Conservation (phyloP, 2,329 filamentous ascomycete genomes). For the Alternaria metachromatica region DNA sequence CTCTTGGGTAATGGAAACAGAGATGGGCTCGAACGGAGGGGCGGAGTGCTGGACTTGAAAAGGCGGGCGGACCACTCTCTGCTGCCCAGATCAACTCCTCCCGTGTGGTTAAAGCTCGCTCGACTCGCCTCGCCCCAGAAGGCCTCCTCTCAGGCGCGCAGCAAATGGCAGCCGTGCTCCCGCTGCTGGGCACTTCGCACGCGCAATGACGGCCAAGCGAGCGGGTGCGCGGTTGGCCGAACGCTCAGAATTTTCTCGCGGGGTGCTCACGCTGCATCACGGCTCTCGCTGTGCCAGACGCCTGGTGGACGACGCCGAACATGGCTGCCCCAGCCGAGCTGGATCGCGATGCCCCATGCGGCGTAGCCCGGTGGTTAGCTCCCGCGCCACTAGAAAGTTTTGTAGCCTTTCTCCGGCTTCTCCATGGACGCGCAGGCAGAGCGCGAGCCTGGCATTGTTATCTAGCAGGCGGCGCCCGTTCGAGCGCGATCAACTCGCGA, state of each 20-base stretch:
- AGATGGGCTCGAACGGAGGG: constrained; percentile 38
- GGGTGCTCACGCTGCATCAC: constrained; percentile 26
- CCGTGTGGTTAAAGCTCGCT: constrained; percentile 26
- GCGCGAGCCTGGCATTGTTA: not conserved
- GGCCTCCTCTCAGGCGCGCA: constrained; percentile 15
- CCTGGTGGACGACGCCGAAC: constrained; percentile 23
- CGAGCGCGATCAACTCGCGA: not conserved
- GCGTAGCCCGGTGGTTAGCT: constrained; percentile 21
- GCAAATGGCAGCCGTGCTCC: constrained; percentile 31
- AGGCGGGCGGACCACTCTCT: constrained; percentile 38
- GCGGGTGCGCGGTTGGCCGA: constrained; percentile 27
- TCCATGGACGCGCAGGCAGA: constrained; percentile 29
- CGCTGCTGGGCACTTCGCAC: constrained; percentile 21
- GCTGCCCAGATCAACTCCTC: constrained; percentile 25
- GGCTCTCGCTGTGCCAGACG: constrained; percentile 12
- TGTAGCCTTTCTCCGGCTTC: constrained; percentile 43
- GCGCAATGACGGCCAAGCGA: constrained; percentile 28
- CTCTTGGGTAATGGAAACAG: constrained; percentile 57
- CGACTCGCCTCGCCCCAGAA: constrained; percentile 20
- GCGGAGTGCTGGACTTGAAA: constrained; percentile 46
- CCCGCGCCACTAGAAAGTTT: constrained; percentile 27
- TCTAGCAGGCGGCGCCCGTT: not conserved
- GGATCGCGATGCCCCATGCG: constrained; percentile 16
- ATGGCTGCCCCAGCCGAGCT: constrained; percentile 26
- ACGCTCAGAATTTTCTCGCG: constrained; percentile 37